Conservation (phyloP, 2,329 filamentous ascomycete genomes). For the Phoma sp. region DNA sequence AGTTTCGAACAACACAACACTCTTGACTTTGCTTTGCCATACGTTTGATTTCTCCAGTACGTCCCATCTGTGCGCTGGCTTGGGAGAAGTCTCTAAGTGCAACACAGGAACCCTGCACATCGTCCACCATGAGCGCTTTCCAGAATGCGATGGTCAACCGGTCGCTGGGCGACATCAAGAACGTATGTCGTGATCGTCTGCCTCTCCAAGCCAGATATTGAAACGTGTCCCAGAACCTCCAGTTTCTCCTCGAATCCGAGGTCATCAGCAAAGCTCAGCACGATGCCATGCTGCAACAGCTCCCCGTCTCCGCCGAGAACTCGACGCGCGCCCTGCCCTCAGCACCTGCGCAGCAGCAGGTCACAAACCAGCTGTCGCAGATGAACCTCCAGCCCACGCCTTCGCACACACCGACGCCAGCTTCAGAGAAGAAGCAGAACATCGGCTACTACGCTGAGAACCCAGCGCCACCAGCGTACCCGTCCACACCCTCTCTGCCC, state of each 20-base stretch:
- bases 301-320: constrained; percentile 76
- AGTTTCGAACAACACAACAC: constrained; percentile 16
- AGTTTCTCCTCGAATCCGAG: constrained; percentile 83
- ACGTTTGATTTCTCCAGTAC: constrained; percentile 1
- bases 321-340: constrained; percentile 53
- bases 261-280: constrained; percentile 79
- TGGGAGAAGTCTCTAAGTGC: neutral
- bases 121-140: constrained; percentile 50
- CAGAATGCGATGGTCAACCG: constrained; percentile 74
- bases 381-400: constrained; percentile 43
- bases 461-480: constrained; percentile 53
- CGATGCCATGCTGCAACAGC: constrained; percentile 74
- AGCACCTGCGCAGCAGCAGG: constrained; percentile 42
- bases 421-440: constrained; percentile 50
- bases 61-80: neutral
- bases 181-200: constrained; percentile 61
- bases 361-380: constrained; percentile 41
- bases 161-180: constrained; percentile 86
- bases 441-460: constrained; percentile 50
- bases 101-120: neutral
- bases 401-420: constrained; percentile 22
- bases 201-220: neutral
- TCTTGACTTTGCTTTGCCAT: neutral
- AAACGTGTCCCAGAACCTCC: constrained; percentile 73
- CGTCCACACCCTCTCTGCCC: constrained; percentile 57